phyloP scores from a whole-genome alignment of 495 filamentous ascomycete species.

The Aspergillus affinis region DNA sequence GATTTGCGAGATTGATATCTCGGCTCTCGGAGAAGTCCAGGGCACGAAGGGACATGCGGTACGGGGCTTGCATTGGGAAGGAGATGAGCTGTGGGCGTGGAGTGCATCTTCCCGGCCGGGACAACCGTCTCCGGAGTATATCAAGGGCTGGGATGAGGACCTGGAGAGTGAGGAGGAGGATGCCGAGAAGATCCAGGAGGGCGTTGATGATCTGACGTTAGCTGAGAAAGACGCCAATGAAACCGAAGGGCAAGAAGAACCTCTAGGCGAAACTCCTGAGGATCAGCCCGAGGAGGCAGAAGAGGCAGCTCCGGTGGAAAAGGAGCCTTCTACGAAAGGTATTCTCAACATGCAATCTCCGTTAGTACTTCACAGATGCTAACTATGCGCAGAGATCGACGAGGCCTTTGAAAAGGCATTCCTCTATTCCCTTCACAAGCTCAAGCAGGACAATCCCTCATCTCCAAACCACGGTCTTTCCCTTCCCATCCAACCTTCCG shows the following conservation, averaged over 20 bases:
- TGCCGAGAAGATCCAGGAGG: conserved; percentile 32
- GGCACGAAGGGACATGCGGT: conserved; percentile 70
- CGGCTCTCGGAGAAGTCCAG: conserved; percentile 54
- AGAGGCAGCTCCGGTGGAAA: conserved; percentile 36
- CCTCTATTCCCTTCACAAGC: conserved; percentile 60
- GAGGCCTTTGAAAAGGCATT: conserved; percentile 67
- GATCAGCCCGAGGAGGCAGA: conserved; percentile 22
- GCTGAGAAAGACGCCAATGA: conserved; percentile 32
- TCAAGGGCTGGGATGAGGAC: conserved; percentile 47
- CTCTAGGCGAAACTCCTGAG: conserved; percentile 16
- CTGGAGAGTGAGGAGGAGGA: conserved; percentile 29
- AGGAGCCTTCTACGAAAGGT: conserved; percentile 59
- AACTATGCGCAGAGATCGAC: conserved; percentile 58
- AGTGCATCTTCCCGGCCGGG: conserved; percentile 56
- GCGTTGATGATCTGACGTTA: conserved; percentile 43
- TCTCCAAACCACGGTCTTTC: conserved; percentile 52
- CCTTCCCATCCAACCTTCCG: conserved; percentile 64
- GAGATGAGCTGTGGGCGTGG: conserved; percentile 72
- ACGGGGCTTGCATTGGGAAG: conserved; percentile 67
- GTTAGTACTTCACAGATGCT: conserved; percentile 13
- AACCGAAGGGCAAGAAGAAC: conserved; percentile 30
- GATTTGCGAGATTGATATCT: conserved; percentile 66
- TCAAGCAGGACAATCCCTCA: conserved; percentile 50
- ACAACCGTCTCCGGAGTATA: conserved; percentile 46
- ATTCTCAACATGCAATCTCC: conserved; percentile 4